Percentiles rank a stretch among this genome's conserved stretches.
Conservation (phyloP, 2,329 filamentous ascomycete species). For the Exophiala sp. region DNA sequence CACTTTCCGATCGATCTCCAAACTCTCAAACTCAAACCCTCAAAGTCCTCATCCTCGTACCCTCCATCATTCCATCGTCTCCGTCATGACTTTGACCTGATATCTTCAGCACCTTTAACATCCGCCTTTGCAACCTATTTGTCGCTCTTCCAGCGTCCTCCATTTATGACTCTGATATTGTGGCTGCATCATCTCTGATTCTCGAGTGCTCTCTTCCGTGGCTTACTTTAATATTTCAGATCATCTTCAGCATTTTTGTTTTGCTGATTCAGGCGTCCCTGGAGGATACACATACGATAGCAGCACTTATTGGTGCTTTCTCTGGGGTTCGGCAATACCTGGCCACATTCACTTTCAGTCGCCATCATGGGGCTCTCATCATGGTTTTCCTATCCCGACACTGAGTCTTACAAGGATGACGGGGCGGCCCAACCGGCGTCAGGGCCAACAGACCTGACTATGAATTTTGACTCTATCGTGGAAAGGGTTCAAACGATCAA, state of each 20-base stretch:
- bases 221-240: too few species aligned
- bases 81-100: neutral
- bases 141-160: too few species aligned
- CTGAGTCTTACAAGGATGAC: neutral
- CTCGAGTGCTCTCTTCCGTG: too few species aligned
- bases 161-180: too few species aligned
- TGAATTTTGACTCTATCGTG: constrained; percentile 17
- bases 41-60: neutral
- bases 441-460: neutral
- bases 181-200: too few species aligned
- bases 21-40: neutral
- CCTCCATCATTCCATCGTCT: neutral
- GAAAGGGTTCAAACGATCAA: constrained; percentile 17
- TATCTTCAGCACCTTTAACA: neutral
- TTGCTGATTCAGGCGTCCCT: too few species aligned
- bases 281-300: too few species aligned
- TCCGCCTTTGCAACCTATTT: neutral
- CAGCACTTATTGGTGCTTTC: too few species aligned
- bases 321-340: neutral
- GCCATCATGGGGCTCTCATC: constrained; percentile 9
- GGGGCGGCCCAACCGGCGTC: neutral
- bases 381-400: constrained; percentile 3
- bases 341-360: neutral
- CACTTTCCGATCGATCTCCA: neutral
- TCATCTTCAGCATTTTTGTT: too few species aligned